Base-by-base conservation (phyloP, 208 protist species). In the Tritrichomonas foetus region DNA sequence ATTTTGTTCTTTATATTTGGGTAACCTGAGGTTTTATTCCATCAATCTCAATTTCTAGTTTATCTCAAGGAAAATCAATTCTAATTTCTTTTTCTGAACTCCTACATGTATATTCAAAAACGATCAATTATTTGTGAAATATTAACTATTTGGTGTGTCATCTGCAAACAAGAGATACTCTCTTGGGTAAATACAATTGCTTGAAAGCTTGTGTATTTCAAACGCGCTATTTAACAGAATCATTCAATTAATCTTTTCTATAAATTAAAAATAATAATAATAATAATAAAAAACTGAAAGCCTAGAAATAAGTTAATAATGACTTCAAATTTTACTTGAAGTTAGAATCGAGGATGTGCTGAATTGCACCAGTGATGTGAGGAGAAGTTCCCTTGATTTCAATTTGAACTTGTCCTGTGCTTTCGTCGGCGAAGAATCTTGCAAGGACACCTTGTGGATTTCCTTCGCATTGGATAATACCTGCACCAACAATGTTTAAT, bases 311-410 rank as follows among this genome's bases (percentile, higher is more conserved):
- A n/a, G n/a, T n/a, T n/a, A n/a, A n/a, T n/a, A n/a, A n/a, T n/a
- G n/a, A n/a, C 25, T 78, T 78, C 44, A n/a, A 25, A n/a, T 49
- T 82, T 89, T 89, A 89, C 30, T 89, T 89, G 47, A 89, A 47
- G 78, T 57, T 44, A 39, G 33, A 3, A 27, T 89, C 47, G 3
- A 89, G 30, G 9, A 89, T 36, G 14, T 57, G 33, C n/a, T 89
- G 78, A 33, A 50, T 61, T 33, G 78, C 41, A 57, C 13, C 47
- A 39, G 78, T 89, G 30, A 89, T 89, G 8, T 89, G 78, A 22
- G 78, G 78, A n/a, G 47, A 57, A 47, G 78, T 89, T 5, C 78
- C 78, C 47, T 89, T 89, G 47, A 89, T 57, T 49, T 69, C 64
- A 33, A 69, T 30, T n/a, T 57, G 41, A 22, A 89, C 78, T 30